Conservation (phyloP, 768 basidiomycete genomes). For the Psilocybe azurescens region DNA sequence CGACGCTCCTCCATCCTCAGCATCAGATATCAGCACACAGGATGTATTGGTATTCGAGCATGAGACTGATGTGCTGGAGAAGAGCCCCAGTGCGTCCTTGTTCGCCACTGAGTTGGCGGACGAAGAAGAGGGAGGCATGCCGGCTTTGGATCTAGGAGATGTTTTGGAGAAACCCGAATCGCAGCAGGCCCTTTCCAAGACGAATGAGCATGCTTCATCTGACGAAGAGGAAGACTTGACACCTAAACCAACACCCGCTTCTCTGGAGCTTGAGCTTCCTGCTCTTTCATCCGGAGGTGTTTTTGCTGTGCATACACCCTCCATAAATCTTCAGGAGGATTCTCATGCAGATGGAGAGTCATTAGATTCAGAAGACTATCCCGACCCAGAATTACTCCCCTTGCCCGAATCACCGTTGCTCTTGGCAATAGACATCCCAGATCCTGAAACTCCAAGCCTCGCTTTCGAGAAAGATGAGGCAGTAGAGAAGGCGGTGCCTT, state of each 20-base stretch:
- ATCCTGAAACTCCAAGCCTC: not conserved
- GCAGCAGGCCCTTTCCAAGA: not conserved
- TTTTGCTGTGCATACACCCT: not conserved
- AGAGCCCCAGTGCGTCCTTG: conserved; percentile 18
- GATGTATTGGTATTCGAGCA: not conserved
- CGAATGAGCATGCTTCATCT: not conserved
- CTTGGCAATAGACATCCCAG: not conserved
- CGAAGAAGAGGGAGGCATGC: conserved; percentile 12
- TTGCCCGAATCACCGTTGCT: conserved; percentile 31
- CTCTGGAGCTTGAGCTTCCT: not conserved
- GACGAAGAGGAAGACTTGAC: conserved; percentile 2
- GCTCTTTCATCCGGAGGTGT: not conserved
- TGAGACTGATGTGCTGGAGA: conserved; percentile 15
- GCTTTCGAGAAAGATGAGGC: not conserved
- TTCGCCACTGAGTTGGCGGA: conserved; percentile 16
- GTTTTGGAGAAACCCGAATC: not conserved
- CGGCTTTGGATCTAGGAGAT: conserved; percentile 8
- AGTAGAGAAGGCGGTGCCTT: not conserved
- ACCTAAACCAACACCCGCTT: conserved; percentile 3
- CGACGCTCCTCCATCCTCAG: not conserved
- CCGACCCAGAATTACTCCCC: conserved; percentile 50
- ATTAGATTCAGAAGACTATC: conserved; percentile 20
- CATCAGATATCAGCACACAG: not conserved
- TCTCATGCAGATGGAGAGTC: not conserved
- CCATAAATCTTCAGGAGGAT: not conserved